Base-by-base conservation (phyloP, 805 yeast genomes). In the Lipomyces yamanashiensis region DNA sequence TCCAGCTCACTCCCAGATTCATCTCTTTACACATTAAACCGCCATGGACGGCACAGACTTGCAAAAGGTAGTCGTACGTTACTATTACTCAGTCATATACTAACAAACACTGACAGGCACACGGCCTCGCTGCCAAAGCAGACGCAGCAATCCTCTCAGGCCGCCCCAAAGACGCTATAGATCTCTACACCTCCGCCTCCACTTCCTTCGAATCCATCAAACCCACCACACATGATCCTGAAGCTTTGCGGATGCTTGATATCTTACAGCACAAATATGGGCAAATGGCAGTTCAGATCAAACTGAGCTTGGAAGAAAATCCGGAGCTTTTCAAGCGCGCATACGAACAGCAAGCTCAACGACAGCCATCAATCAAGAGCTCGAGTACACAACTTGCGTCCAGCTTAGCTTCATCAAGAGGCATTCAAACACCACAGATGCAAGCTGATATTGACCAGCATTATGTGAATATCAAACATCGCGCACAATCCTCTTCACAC, bases 371-470 rank as follows among this genome's bases (percentile, higher is more conserved):
- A 15, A 41, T 17, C 23, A 47, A 45, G 52, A 40, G 15, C 47
- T 39, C 50, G 7, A n/a, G 51, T 7, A 19, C 53, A 28, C 28
- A 28, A 33, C 49, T 63, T n/a, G 58, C 65, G 7, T 37, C 44
- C 33, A 59, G 62, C 19, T 51, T 72, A 47, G 75, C 75, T 9
- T 67, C 73, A 10, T 75, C 75, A 1, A 49, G 73, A 53, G 74
- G 74, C 8, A 67, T 70, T 28, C 5, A 2, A 28, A 28, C 28
- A 5, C 28, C 28, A 28, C 28, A 28, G n/a, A 66, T 63, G 1
- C 50, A 19, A 8, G 21, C 33, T 45, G 62, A 51, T n/a, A 54
- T 61, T 21, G 62, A 62, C 12, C 63, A 54, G 5, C 60, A 64
- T 23, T 62, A 61, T 21, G 61, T 62, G 12, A 49, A 23, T 36